These are phyloP conservation scores for Lippia alba DNA, from an alignment of 305 asterid species.

Conservation along the genomic window DNA sequence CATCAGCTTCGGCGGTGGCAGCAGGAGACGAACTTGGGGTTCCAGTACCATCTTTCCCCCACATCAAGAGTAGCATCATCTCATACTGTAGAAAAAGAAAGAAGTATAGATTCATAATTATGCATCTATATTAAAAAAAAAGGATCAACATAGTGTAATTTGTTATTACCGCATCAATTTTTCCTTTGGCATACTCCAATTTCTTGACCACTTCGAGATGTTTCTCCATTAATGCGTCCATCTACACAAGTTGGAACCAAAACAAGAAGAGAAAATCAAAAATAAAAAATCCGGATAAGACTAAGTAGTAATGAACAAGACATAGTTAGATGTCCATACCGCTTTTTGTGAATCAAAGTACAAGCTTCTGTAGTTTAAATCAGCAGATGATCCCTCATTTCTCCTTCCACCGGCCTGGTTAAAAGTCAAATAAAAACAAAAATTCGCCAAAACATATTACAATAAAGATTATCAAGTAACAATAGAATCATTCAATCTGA, in stretches of 20 bases:
- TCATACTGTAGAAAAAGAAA: conserved; percentile 35
- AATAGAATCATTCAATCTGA: not conserved
- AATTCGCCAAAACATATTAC: not conserved
- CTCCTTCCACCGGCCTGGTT: conserved; percentile 33
- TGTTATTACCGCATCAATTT: conserved; percentile 44
- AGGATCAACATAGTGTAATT: not conserved
- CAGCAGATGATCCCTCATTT: conserved; percentile 17
- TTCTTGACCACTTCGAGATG: conserved; percentile 39
- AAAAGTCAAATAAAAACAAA: not conserved
- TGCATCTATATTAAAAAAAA: no score
- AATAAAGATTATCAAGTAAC: not conserved
- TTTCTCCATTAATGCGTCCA: conserved; percentile 39
- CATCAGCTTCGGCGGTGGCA: not conserved
- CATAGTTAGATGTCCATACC: conserved; percentile 22
- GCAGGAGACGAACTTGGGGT: conserved; percentile 21
- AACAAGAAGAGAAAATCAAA: not conserved
- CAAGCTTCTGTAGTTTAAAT: conserved; percentile 38
- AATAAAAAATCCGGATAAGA: not conserved
- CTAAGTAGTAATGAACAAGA: not conserved
- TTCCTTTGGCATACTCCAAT: conserved; percentile 45
- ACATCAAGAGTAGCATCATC: conserved; percentile 34
- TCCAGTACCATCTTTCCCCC: conserved; percentile 32
- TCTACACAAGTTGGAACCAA: conserved; percentile 25
- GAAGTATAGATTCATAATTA: not conserved
- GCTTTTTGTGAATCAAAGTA: conserved; percentile 44